These are phyloP conservation scores for Arabidopsis thaliana DNA, from an alignment of 345 rosid genomes.

Conservation along the genomic window TAIR10.1 NC_003074.8:3163501-3164000, in stretches of 20 bases:
- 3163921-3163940: background rate
- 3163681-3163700: slow-evolving; percentile 14
- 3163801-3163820: slow-evolving; percentile 7
- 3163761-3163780: background rate
- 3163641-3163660: background rate
- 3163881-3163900: slow-evolving; percentile 11
- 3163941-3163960: slow-evolving; percentile 8
- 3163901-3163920: background rate
- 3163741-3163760: slow-evolving; percentile 5
- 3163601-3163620: slow-evolving; percentile 82
- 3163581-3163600: slow-evolving; percentile 89
- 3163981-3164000: slow-evolving; percentile 79
- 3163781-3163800: slow-evolving; percentile 20
- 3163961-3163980: slow-evolving; percentile 12
- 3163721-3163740: background rate
- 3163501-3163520: slow-evolving; percentile 16
- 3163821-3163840: slow-evolving; percentile 10
- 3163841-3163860: slow-evolving; percentile 2
- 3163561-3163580: slow-evolving; percentile 73
- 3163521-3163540: slow-evolving; percentile 22
- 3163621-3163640: background rate
- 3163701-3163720: slow-evolving; percentile 6
- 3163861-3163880: slow-evolving; percentile 9
- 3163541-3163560: slow-evolving; percentile 86
- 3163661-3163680: background rate